Base-by-base conservation (phyloP, 495 filamentous ascomycete species). In the Xylona heveae region DNA sequence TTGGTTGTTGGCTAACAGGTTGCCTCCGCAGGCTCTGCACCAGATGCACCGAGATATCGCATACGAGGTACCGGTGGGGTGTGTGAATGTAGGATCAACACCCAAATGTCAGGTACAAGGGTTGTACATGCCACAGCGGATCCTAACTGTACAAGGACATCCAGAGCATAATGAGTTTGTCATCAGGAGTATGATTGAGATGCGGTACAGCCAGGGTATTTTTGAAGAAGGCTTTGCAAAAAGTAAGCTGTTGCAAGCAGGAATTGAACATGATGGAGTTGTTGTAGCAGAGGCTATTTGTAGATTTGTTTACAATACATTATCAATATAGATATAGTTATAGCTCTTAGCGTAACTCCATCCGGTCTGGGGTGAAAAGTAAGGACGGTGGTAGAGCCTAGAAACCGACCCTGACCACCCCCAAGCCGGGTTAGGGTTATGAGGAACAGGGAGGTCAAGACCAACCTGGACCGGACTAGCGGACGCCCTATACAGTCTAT, bases 1-100 rank as follows among this genome's bases (percentile, higher is more conserved):
- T n/a, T n/a, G n/a, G n/a, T n/a, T n/a, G n/a, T n/a, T n/a, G n/a
- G n/a, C n/a, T n/a, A n/a, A n/a, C n/a, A n/a, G n/a, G n/a, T n/a
- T n/a, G n/a, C n/a, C n/a, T n/a, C n/a, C 16, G 15, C 13, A 33
- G 30, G 62, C 61, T 23, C 64, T 92, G 31, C 73, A 83, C 42
- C 82, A 93, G 53, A 90, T 91, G 83, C 83, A 95, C 53, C 64
- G 66, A 27, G 84, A 93, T 45, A 66, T 78, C 19, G 74, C 84
- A 10, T 61, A 54, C 36, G 45, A 58, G 7, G 63, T 70, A n/a
- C 83, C 85, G 0, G 42, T 54, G 0, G 64, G 62, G 18, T 67
- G 71, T 9, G 56, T 71, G 24, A 42, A 57, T 4, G 62, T 94
- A 0, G 82, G 74, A 4, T 61, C 61, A 10, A 78, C 78, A 1